phyloP scores from a whole-genome alignment of 164 flowering plant genomes.

The Sedum album region DNA sequence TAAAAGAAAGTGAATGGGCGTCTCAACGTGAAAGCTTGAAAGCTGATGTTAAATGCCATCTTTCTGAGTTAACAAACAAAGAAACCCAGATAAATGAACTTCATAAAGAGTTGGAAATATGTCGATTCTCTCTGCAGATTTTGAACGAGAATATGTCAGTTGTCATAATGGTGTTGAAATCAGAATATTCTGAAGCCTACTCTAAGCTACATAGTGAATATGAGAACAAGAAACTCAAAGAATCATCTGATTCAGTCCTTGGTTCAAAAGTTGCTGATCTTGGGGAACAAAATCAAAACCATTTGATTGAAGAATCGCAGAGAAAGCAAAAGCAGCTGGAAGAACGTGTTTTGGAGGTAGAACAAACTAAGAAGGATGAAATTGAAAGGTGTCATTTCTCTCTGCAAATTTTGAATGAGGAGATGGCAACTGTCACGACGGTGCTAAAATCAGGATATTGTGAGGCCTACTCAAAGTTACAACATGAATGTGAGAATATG shows the following conservation, averaged over 20 bases:
- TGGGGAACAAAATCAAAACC: conserved; percentile 14
- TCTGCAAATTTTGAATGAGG: not conserved
- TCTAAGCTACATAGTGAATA: not conserved
- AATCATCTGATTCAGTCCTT: not conserved
- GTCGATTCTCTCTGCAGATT: not conserved
- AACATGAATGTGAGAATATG: not conserved
- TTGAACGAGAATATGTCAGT: not conserved
- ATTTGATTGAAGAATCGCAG: conserved; percentile 24
- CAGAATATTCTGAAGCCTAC: conserved; percentile 4
- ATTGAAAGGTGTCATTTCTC: conserved; percentile 13
- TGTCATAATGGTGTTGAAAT: not conserved
- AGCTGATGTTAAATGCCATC: not conserved
- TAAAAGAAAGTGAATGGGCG: not conserved
- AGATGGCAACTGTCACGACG: not conserved
- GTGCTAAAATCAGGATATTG: not conserved
- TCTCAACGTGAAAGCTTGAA: not conserved
- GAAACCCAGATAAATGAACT: not conserved
- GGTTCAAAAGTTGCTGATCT: not conserved
- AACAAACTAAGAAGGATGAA: conserved; percentile 21
- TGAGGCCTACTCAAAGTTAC: not conserved
- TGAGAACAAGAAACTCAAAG: not conserved
- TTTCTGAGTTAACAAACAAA: not conserved
- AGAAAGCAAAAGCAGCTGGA: conserved; percentile 18
- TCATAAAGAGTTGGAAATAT: not conserved
- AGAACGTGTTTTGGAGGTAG: conserved; percentile 21